Evolutionary conservation across 371 early-diverging fungal genomes (phyloP).

Genomic region (Dinochytrium kinnereticum): DNA sequence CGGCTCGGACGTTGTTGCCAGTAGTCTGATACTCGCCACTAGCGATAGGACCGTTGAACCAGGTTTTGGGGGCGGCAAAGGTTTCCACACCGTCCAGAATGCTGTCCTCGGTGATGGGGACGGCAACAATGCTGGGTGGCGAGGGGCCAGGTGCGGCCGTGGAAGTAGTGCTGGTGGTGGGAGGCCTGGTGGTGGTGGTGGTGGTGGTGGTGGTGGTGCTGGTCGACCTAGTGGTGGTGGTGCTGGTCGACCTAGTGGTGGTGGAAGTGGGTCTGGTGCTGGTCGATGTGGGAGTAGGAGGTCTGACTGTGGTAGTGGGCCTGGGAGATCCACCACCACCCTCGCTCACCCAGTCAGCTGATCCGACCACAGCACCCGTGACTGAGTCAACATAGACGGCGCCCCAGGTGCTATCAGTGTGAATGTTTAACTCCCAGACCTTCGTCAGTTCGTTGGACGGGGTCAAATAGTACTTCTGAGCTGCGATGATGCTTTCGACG

Average conservation of each 20-base stretch:
- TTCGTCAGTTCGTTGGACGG: background rate
- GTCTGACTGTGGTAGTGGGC: conserved; percentile 1
- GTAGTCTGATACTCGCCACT: conserved; percentile 20
- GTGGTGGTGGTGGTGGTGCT: background rate
- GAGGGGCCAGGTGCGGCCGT: background rate
- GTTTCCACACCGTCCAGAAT: conserved; percentile 74
- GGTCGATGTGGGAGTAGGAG: background rate
- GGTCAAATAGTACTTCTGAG: conserved; percentile 24
- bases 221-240: background rate
- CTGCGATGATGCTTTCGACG: conserved; percentile 21
- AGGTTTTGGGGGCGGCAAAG: conserved; percentile 47
- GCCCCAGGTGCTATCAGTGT: background rate
- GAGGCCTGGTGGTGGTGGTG: conserved; percentile 8
- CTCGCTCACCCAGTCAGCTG: conserved; percentile 16
- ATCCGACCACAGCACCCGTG: conserved; percentile 28
- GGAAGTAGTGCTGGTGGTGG: background rate
- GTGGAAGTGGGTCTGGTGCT: background rate
- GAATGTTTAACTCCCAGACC: conserved; percentile 8
- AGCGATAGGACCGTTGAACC: conserved; percentile 36
- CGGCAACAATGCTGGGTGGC: background rate
- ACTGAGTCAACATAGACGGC: conserved; percentile 22
- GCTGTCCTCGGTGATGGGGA: conserved; percentile 42
- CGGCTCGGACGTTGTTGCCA: conserved; percentile 45
- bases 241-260: background rate
- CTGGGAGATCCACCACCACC: background rate